A percentile compares a stretch with the other conserved stretches of the same genome.
phyloP scores from a whole-genome alignment of 148 eudicot genomes.

The Limonium bicolor region DNA sequence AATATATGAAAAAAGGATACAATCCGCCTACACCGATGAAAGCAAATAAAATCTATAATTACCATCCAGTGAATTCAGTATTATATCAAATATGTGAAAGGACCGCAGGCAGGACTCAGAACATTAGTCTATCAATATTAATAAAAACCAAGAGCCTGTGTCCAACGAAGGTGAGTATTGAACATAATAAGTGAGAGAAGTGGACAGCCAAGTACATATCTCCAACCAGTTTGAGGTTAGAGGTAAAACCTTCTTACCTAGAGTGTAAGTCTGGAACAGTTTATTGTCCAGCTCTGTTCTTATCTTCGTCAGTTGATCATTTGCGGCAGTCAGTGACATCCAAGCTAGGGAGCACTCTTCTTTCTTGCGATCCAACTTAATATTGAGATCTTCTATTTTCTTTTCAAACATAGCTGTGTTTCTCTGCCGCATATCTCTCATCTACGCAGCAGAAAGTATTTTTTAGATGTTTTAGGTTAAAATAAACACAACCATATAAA shows the following conservation, averaged over 20 bases:
- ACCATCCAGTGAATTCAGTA: neutral
- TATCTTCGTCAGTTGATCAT: constrained; percentile 74
- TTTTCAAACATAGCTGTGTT: constrained; percentile 67
- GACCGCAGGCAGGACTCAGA: neutral
- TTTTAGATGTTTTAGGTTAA: too few species aligned
- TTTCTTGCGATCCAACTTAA: constrained; percentile 56
- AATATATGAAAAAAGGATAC: neutral
- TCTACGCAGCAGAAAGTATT: constrained; percentile 12
- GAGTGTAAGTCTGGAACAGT: constrained; percentile 51
- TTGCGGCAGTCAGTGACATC: constrained; percentile 85
- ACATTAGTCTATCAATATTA: too few species aligned
- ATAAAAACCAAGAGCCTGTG: too few species aligned
- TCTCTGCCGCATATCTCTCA: constrained; percentile 29
- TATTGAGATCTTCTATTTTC: constrained; percentile 60
- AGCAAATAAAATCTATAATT: neutral
- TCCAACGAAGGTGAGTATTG: too few species aligned
- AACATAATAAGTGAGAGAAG: too few species aligned
- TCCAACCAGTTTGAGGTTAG: neutral
- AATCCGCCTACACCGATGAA: neutral
- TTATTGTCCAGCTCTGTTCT: constrained; percentile 80
- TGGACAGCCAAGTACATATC: too few species aligned
- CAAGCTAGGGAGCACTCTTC: constrained; percentile 97
- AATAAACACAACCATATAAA: neutral
- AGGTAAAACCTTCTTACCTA: constrained; percentile 33
- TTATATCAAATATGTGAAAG: neutral